Conservation (phyloP, 2,329 filamentous ascomycete genomes). For the Teratosphaeria destructans region DNA sequence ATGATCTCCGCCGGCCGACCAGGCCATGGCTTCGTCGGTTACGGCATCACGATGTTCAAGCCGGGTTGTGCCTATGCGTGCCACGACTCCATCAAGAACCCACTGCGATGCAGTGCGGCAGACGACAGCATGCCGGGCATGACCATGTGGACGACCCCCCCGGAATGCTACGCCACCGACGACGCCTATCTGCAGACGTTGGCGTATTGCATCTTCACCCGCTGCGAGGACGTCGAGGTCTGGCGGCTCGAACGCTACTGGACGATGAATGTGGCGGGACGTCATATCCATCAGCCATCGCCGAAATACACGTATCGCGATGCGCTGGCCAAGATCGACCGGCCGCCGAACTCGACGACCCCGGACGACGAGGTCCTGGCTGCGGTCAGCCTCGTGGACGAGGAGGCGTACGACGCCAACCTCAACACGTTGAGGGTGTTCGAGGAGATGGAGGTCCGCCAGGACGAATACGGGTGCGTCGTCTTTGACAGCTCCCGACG, state of each 20-base stretch:
- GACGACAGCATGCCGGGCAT: neutral
- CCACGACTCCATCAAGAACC: neutral
- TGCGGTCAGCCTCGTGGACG: neutral
- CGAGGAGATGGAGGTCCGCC: neutral
- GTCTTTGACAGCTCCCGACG: neutral
- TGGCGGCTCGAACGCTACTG: neutral
- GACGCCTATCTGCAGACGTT: neutral
- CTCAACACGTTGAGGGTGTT: neutral
- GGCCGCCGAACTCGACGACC: neutral
- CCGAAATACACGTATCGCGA: neutral
- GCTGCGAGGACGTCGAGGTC: neutral
- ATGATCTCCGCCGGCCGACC: neutral
- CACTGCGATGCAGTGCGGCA: neutral
- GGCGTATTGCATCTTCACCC: neutral
- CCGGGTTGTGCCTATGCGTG: neutral
- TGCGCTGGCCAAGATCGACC: neutral
- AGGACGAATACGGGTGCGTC: neutral
- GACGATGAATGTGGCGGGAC: neutral
- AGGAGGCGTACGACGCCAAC: neutral
- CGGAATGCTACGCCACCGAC: neutral
- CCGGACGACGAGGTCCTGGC: neutral
- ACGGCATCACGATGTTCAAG: neutral
- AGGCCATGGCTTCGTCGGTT: neutral
- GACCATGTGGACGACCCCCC: neutral
- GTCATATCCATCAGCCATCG: neutral